Evolutionary conservation across 1,284 basidiomycete genomes (phyloP), one percentile per base, ranked within the genome.

Genomic region (Coniophora puteana): DNA sequence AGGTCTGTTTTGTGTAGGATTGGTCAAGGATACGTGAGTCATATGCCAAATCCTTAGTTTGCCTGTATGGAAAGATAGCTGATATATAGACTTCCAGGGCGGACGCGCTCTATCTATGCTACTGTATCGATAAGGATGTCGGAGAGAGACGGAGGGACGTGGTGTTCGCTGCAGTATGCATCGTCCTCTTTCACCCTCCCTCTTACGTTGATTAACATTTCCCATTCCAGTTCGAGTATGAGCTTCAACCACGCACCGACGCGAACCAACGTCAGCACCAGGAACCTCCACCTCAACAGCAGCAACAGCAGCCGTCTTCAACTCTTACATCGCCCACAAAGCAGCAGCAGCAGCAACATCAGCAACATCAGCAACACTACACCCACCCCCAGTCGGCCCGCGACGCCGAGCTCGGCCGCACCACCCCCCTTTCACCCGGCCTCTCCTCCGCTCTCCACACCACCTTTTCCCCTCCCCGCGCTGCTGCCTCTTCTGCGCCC

Each of bases 51-150:
- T 17, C 35, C 22, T 30, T n/a, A n/a, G n/a, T n/a, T n/a, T 38
- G 24, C 25, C 13, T 14, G n/a, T 23, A 20, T 44, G 3, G 14
- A 21, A 12, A 18, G 40, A 18, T 11, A 34, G 25, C 21, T n/a
- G n/a, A n/a, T n/a, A 34, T 36, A 10, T 25, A 41, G 27, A 26
- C 8, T 13, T 34, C 17, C 47, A 76, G 71, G 24, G 83, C 88
- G 43, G 91, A 94, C 55, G 84, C 90, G 3, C 57, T 94, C 38
- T 94, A 91, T 57, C 73, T 94, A 29, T 94, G 92, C 55, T 91
- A 91, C 57, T 89, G 89, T 52, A 89, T 94, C 40, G 91, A 93
- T 57, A 80, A 83, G 50, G 87, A 88, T 37, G 66, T 73, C 1
- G 86, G 85, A 1, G 73, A 76, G 30, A 65, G 67, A 34, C 78